Evolutionary conservation across 257 asterid species (phyloP).

Genomic region (Voacanga thouarsii): DNA sequence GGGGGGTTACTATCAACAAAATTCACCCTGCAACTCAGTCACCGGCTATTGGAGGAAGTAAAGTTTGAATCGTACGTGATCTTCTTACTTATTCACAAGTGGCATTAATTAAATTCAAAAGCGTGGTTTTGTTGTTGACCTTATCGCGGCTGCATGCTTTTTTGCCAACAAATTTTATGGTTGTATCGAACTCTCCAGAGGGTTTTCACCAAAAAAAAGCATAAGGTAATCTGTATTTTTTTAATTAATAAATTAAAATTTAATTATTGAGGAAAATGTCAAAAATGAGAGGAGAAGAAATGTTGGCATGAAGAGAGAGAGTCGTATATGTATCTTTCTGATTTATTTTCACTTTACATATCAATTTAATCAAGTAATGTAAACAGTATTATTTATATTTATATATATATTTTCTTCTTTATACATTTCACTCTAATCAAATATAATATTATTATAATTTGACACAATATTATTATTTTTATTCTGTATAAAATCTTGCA

Average conservation of each 20-base stretch:
- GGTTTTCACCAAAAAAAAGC: background rate
- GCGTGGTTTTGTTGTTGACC: background rate
- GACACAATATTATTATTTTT: too few species aligned
- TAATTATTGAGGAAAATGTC: too few species aligned
- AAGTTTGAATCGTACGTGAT: background rate
- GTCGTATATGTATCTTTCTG: too few species aligned
- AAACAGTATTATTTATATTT: too few species aligned
- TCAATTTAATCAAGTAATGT: too few species aligned
- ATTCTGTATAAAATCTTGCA: background rate
- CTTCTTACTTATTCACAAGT: background rate
- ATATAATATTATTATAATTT: too few species aligned
- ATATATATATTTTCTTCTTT: too few species aligned
- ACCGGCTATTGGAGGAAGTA: background rate
- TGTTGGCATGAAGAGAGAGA: too few species aligned
- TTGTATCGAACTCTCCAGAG: background rate
- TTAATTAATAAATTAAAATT: too few species aligned
- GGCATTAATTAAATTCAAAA: background rate
- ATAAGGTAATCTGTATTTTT: background rate
- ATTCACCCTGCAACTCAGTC: background rate
- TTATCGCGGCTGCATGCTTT: background rate
- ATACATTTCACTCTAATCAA: too few species aligned
- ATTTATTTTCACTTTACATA: too few species aligned
- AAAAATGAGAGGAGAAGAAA: too few species aligned
- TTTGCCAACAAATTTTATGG: constrained; percentile 1
- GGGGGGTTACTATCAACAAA: constrained; percentile 8